Evolutionary conservation across 129 eudicot species (phyloP).

Genomic region (Scalesia atractyloides): DNA sequence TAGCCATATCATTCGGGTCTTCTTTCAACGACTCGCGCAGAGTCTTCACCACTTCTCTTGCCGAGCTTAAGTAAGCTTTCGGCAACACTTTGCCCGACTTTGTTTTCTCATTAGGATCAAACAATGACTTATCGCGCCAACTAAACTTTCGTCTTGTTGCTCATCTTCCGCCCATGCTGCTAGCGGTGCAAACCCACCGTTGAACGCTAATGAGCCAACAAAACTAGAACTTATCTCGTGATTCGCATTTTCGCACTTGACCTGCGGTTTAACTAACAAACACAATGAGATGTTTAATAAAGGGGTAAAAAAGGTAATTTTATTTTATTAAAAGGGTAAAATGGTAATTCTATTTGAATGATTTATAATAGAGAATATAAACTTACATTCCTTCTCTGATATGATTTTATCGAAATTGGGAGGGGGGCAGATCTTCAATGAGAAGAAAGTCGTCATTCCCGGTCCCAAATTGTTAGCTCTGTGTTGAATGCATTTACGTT

Average conservation of each 20-base stretch:
- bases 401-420: constrained; percentile 29
- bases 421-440: constrained; percentile 33
- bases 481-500: not conserved
- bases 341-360: not conserved
- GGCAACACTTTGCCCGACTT: constrained; percentile 92
- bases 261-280: constrained; percentile 44
- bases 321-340: not conserved
- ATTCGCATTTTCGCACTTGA: constrained; percentile 25
- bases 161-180: constrained; percentile 65
- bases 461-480: constrained; percentile 10
- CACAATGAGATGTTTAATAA: not conserved
- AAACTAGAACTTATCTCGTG: constrained; percentile 25
- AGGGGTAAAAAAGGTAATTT: not conserved
- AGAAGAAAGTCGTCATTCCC: constrained; percentile 43
- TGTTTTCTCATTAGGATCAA: constrained; percentile 92
- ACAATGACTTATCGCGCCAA: constrained; percentile 70
- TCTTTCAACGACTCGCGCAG: constrained; percentile 76
- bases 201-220: constrained; percentile 38
- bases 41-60: constrained; percentile 85
- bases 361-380: not conserved
- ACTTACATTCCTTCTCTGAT: constrained; percentile 37
- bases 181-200: constrained; percentile 27
- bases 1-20: constrained; percentile 71
- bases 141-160: constrained; percentile 56
- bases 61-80: constrained; percentile 89